phyloP scores from a whole-genome alignment of 148 eudicot species.

The Vaccinium vitisidaea region DNA sequence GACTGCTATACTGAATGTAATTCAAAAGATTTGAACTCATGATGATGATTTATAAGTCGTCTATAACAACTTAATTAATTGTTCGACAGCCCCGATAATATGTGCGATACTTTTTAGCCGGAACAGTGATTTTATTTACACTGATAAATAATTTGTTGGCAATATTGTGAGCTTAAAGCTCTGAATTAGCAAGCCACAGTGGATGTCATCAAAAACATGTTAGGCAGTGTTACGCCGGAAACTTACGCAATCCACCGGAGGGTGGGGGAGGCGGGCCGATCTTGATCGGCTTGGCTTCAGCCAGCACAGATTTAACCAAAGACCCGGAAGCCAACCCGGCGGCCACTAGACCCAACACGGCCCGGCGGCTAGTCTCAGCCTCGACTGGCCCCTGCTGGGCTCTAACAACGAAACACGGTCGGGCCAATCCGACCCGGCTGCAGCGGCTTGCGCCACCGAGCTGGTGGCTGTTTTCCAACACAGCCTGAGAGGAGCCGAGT shows the following conservation, averaged over 20 bases:
- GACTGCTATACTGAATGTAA: too few relatives aligned
- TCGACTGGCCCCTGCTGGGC: conserved; percentile 63
- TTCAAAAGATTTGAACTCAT: neutral
- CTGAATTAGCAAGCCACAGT: neutral
- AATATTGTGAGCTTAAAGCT: neutral
- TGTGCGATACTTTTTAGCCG: too few relatives aligned
- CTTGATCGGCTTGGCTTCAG: conserved; percentile 69
- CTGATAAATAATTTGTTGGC: too few relatives aligned
- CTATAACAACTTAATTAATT: too few relatives aligned
- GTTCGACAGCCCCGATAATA: too few relatives aligned
- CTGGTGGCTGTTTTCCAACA: conserved; percentile 72
- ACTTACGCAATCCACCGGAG: conserved; percentile 96
- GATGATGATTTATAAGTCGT: too few relatives aligned
- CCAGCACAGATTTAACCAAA: conserved; percentile 67
- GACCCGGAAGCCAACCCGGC: conserved; percentile 68
- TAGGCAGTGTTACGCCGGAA: neutral
- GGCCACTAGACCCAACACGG: conserved; percentile 73
- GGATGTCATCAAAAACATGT: neutral
- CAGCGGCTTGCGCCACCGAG: conserved; percentile 47
- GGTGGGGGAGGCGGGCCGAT: conserved; percentile 91
- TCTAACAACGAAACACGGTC: conserved; percentile 39
- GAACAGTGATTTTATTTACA: too few relatives aligned
- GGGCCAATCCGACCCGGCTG: conserved; percentile 34
- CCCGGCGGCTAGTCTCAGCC: conserved; percentile 70
- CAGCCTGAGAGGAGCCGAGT: conserved; percentile 65